Conservation (phyloP, 2,329 filamentous ascomycete genomes). For the Westerdykella aurantiaca region DNA sequence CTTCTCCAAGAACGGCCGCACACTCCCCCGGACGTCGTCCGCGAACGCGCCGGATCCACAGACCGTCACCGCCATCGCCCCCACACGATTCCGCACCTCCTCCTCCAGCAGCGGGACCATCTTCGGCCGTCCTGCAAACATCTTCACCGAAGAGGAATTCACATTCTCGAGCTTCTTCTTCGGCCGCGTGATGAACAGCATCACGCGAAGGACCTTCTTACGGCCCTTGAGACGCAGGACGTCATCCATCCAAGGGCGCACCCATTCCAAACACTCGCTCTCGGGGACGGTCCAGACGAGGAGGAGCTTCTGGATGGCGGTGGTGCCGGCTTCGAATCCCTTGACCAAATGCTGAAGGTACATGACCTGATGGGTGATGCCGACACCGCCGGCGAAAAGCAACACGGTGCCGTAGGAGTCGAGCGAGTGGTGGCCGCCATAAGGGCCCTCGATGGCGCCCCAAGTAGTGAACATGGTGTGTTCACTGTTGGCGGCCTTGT, state of each 20-base stretch:
- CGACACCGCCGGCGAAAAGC: conserved; percentile 74
- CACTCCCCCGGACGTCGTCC: conserved; percentile 54
- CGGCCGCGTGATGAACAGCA: conserved; percentile 59
- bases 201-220: conserved; percentile 54
- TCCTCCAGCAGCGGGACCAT: conserved; percentile 52
- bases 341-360: conserved; percentile 67
- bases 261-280: conserved; percentile 59
- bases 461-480: conserved; percentile 57
- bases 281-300: conserved; percentile 76
- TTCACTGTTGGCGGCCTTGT: conserved; percentile 57
- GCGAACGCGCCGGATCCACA: conserved; percentile 60
- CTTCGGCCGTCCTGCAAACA: conserved; percentile 56
- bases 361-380: conserved; percentile 73
- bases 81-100: conserved; percentile 50
- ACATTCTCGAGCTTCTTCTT: conserved; percentile 50
- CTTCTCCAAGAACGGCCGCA: conserved; percentile 47
- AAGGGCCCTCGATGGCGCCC: conserved; percentile 70
- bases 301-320: conserved; percentile 64
- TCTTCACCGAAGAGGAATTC: conserved; percentile 54
- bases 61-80: conserved; percentile 56
- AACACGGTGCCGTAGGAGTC: conserved; percentile 73
- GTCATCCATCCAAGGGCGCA: conserved; percentile 61
- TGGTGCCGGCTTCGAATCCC: conserved; percentile 62
- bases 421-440: conserved; percentile 64
- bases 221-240: conserved; percentile 56